Evolutionary conservation across 495 filamentous ascomycete species (phyloP), one percentile per base, ranked within the genome.

Genomic region (Aspergillus haitiensis): DNA sequence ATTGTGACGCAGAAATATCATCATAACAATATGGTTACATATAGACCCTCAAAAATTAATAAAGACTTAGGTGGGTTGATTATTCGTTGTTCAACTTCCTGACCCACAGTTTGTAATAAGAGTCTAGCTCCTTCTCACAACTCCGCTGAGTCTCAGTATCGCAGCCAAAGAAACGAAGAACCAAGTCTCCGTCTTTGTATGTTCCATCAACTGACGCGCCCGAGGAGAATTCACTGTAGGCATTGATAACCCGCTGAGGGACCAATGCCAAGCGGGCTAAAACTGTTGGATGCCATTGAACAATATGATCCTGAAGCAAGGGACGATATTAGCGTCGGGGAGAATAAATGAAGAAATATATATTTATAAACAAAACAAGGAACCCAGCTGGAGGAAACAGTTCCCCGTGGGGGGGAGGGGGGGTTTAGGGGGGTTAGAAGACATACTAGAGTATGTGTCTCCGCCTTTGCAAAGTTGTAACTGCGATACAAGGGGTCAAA

Each of bases 221-320:
- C 1, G 70, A 60, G 7, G 80, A 75, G 53, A 83, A 81, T 31
- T 76, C 71, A 65, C 75, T 80, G 69, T 96, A 96, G 5, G 91
- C 79, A 70, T 95, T 96, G 66, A 99, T 72, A 39, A 81, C 75
- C 16, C 86, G 82, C 75, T 98, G 93, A 4, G 92, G 91, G 16
- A 99, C 75, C 11, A 99, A 76, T 1, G 89, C 92, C 55, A 97
- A 74, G 65, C 91, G 91, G 18, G 92, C 88, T 16, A 99, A 82
- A 54, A 98, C 91, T 0, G 94, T 99, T n/a, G 94, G 92, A 70
- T 99, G 95, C 95, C 95, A 99, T 80, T 97, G 94, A 35, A 93
- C 84, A 58, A 96, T 90, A 67, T 93, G 90, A 72, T 93, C 90
- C 89, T 93, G 62, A 4, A 63, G 11, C 6, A 51, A 46, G n/a